A percentile compares a stretch with the other conserved stretches of the same genome.
Evolutionary conservation across 768 basidiomycete species (phyloP).

Genomic region (Coprinopsis cinerea): DNA sequence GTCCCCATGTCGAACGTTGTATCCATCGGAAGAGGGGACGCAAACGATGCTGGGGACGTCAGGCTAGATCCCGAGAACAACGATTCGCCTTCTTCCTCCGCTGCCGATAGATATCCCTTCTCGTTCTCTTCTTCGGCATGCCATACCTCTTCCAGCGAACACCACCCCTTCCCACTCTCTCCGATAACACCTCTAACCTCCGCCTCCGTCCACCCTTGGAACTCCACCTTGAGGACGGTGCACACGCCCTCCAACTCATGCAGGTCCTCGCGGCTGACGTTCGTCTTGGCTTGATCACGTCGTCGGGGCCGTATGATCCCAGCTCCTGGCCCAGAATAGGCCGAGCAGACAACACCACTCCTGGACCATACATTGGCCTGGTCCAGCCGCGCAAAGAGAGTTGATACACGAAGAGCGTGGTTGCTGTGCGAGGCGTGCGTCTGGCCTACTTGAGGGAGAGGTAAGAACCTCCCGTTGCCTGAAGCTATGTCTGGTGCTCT

Average conservation of each 20-base stretch:
- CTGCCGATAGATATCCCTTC: conserved; percentile 18
- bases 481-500: neutral
- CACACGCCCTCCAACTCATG: conserved; percentile 44
- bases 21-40: conserved; percentile 4
- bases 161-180: conserved; percentile 71
- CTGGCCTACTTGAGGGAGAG: conserved; percentile 43
- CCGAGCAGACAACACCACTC: conserved; percentile 52
- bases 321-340: conserved; percentile 41
- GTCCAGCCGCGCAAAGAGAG: conserved; percentile 69
- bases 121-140: conserved; percentile 21
- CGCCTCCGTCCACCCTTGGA: conserved; percentile 66
- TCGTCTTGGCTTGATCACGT: conserved; percentile 8
- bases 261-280: neutral
- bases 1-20: conserved; percentile 1
- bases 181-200: conserved; percentile 66
- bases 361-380: conserved; percentile 61
- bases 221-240: conserved; percentile 61
- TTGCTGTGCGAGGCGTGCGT: conserved; percentile 47
- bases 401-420: conserved; percentile 60
- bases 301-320: conserved; percentile 9
- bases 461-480: conserved; percentile 31
- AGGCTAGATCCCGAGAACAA: neutral
- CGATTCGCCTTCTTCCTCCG: conserved; percentile 23
- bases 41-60: neutral
- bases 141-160: conserved; percentile 55